Base-by-base conservation (phyloP, 2,329 filamentous ascomycete species). In the Sphaerulina vaccinii region DNA sequence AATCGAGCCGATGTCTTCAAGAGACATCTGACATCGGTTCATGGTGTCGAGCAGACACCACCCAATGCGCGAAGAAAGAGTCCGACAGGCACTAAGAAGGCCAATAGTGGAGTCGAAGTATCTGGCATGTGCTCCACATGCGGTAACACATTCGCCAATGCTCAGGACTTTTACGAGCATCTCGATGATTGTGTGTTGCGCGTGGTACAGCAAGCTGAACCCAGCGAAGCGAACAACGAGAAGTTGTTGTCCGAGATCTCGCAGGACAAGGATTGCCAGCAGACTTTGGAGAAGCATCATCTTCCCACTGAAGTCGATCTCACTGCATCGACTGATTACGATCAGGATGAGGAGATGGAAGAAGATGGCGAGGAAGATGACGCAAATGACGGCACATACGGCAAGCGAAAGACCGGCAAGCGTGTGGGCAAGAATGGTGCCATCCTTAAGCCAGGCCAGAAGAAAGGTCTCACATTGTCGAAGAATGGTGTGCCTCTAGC, bases 151-250 rank as follows among this genome's bases (percentile, higher is more conserved):
- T 97, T 96, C 69, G 79, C 80, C 60, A 92, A 86, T 55, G 89
- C 92, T 2, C 92, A 97, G 71, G 92, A 96, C 66, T 96, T 96
- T 74, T 96, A 97, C 70, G 92, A 97, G 74, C 92, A 97, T 77
- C 77, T 96, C 60, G 92, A 85, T 64, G 82, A 85, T 70, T 85
- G 82, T 65, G 82, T 85, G 10, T 71, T 85, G 37, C 79, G 81
- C 24, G 80, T 85, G 18, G 82, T 85, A 22, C 79, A 81, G 63
- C 77, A 79, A 61, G 76, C 79, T 57, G 79, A 81, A 55, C 79
- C 79, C 2, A 76, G 73, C 47, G 79, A 82, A 59, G 79, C 77
- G 13, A 80, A 80, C 69, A 82, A 82, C 64, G 74, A 79, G 62
- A 74, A 77, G 54, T 71, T 75, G 23, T 72, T 82, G 37, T 72